Base-by-base conservation (phyloP, 768 basidiomycete species). In the Lentinula sp. region DNA sequence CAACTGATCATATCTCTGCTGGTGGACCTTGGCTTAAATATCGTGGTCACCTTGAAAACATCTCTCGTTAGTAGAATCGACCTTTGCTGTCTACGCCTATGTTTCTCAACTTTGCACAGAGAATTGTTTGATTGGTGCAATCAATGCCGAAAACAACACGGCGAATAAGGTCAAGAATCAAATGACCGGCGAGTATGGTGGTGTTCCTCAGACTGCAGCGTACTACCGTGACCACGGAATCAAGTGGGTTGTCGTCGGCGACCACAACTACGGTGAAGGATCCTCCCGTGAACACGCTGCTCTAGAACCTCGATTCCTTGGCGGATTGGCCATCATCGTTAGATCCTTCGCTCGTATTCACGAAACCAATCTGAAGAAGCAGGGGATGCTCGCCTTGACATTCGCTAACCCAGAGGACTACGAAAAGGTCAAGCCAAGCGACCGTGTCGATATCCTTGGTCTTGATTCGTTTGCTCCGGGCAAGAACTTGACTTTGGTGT, bases 11-110 rank as follows among this genome's bases (percentile, higher is more conserved):
- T 76, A 95, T 96, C 74, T 91, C 89, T 63, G 95, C 95, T 71
- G 96, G 95, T 81, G 96, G 96, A 62, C 96, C 96, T 49, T 98
- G 96, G 96, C 85, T 98, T 80, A 98, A 98, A 79, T 98, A 95
- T 83, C 93, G 96, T 81, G 96, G 96, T 64, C 96, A 98, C 76
- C 87, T 98, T 70, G 84, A 97, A 75, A 98, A 98, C 82, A 98
- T 97, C 73, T 97, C 95, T 36, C 92, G 91, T 91, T 64, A 64
- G 86, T 81, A 13, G 10, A 36, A 18, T 57, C 5, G 52, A 8
- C 41, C 0, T 52, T 23, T 37, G 12, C 42, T 10, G 5, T 42
- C 35, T 28, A 32, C 10, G 7, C 46, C 39, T 62, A 36, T 56
- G n/a, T 60, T 64, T 36, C 12, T 63, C 53, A 58, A 66, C 18